Evolutionary conservation across 75 land plant genomes (phyloP).

Genomic region (Picea sitchensis): DNA sequence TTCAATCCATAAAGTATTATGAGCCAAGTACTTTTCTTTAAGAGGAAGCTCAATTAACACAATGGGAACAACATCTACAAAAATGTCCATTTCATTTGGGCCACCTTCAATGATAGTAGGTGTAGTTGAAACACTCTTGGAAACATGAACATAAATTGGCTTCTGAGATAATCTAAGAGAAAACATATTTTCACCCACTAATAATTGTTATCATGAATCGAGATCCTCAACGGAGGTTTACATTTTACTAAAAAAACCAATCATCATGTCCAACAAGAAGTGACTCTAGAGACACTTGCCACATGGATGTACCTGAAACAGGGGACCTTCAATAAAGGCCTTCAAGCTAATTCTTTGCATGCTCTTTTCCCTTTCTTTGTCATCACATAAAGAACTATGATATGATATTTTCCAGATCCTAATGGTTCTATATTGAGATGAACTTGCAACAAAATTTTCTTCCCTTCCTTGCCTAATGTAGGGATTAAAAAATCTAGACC

Average conservation of each 20-base stretch:
- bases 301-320: conserved; percentile 43
- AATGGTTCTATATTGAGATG: conserved; percentile 86
- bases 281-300: conserved; percentile 87
- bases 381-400: conserved; percentile 10
- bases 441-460: conserved; percentile 66
- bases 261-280: conserved; percentile 96
- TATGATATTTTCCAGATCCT: conserved; percentile 81
- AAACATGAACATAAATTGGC: too few species aligned
- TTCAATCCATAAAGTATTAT: too few species aligned
- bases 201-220: conserved; percentile 13
- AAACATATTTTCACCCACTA: conserved; percentile 36
- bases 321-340: conserved; percentile 85
- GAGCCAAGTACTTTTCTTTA: too few species aligned
- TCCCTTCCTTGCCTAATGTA: conserved; percentile 18
- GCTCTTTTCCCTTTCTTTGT: conserved; percentile 9
- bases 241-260: conserved; percentile 94
- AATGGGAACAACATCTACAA: too few species aligned
- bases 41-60: too few species aligned
- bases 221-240: conserved; percentile 57
- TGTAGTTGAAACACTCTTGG: too few species aligned
- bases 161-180: too few species aligned
- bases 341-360: conserved; percentile 45
- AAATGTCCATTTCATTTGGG: too few species aligned
- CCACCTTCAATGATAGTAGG: too few species aligned
- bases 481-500: conserved; percentile 81